Evolutionary conservation across 2,329 filamentous ascomycete species (phyloP).

Genomic region (Cladosporium sp.): DNA sequence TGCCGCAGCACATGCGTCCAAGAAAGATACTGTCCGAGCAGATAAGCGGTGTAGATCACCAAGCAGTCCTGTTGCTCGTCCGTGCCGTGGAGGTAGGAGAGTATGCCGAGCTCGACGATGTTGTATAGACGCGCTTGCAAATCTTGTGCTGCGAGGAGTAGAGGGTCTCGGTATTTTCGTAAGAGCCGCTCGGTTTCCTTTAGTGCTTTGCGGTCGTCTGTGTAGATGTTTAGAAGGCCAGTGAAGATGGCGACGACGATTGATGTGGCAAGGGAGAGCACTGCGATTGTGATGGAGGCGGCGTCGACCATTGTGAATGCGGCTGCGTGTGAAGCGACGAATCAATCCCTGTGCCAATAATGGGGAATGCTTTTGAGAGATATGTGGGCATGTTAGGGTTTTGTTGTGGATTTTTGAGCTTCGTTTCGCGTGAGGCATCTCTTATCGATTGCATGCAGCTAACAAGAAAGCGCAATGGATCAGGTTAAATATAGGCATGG

Average conservation of each 20-base stretch:
- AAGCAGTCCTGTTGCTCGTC: constrained; percentile 1
- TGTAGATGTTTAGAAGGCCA: constrained; percentile 1
- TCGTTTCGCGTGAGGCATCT: too few species aligned
- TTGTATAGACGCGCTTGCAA: constrained; percentile 5
- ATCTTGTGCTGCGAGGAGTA: constrained; percentile 5
- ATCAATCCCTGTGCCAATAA: too few species aligned
- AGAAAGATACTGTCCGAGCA: constrained; percentile 4
- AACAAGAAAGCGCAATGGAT: too few species aligned
- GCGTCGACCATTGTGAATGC: not conserved
- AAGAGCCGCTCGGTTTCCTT: not conserved
- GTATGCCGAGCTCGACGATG: not conserved
- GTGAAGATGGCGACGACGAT: constrained; percentile 3
- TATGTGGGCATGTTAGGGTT: too few species aligned
- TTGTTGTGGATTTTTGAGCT: too few species aligned
- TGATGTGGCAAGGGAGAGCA: not conserved
- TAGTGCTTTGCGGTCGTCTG: constrained; percentile 1
- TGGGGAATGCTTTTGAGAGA: too few species aligned
- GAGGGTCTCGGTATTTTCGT: constrained; percentile 3
- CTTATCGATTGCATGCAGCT: too few species aligned
- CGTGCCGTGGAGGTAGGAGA: constrained; percentile 1
- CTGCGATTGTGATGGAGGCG: constrained; percentile 1
- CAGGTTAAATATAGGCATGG: too few species aligned
- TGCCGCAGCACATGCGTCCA: constrained; percentile 1
- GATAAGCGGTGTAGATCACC: constrained; percentile 5
- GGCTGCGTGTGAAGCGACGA: too few species aligned